Evolutionary conservation across 495 filamentous ascomycete genomes (phyloP), one percentile per base, ranked within the genome.

Genomic region (Penicillium waksmanii): DNA sequence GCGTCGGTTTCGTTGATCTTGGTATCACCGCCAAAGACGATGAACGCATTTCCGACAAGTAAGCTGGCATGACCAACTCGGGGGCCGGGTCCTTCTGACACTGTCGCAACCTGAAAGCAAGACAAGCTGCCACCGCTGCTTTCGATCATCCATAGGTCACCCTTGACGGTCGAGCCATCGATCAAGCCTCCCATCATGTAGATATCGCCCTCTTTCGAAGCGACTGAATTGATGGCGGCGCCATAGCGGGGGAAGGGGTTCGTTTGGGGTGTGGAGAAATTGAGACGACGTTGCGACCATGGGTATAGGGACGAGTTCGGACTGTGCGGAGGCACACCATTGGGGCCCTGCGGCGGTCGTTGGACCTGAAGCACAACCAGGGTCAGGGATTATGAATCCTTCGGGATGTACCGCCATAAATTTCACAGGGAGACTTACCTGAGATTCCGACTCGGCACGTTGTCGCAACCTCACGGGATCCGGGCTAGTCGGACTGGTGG

Each of bases 161-260:
- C 96, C 66, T 96, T 96, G 13, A 98, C 95, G 0, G 90, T 96
- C 9, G 91, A 90, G 44, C 93, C 93, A 68, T 96, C 92, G 64
- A 98, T 91, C 55, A 99, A 74, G 46, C 96, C 96, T 44, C 96
- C 96, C 94, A 99, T 98, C 65, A 99, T 82, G 66, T 98, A 99
- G 49, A 99, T 90, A 67, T 96, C 90, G 48, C 96, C 96, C 75
- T 99, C 96, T 72, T 97, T 98, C 8, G 93, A 96, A 17, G 93
- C 87, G 13, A 89, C 81, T 0, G 93, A 83, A 72, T 98, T 99
- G 73, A 96, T 93, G 9, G 96, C 96, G 44, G 96, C 93, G 68
- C 96, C 96, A 83, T 98, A 98, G 69, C 96, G 87, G 10, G 96
- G 96, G 69, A 99, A 98, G 2, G 96, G 95, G 61, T 90, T 93